A percentile compares a stretch with the other conserved stretches of the same genome.
Conservation (phyloP, 2,329 filamentous ascomycete genomes). For the Shiraia bambusicola region DNA sequence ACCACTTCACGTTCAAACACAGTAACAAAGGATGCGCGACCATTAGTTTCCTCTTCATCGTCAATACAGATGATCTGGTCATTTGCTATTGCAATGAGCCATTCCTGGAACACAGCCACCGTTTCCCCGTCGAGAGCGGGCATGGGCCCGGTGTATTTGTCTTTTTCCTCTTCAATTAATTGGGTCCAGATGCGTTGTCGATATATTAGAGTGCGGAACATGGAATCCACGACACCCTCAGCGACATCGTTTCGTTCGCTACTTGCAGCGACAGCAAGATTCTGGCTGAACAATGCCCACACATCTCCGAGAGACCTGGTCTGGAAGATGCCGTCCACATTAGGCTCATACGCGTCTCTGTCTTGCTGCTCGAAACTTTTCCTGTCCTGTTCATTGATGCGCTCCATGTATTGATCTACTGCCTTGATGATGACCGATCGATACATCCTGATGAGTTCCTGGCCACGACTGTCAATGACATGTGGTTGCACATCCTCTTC, state of each 20-base stretch:
- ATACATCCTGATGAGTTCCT: slow-evolving; percentile 90
- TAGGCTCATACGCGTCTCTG: slow-evolving; percentile 73
- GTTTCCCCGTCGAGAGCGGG: slow-evolving; percentile 69
- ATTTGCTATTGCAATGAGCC: slow-evolving; percentile 94
- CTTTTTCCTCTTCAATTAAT: slow-evolving; percentile 82
- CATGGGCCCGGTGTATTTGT: slow-evolving; percentile 61
- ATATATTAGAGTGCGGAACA: slow-evolving; percentile 82
- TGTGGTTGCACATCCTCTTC: slow-evolving; percentile 78
- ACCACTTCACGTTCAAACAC: slow-evolving; percentile 84
- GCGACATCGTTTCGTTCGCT: slow-evolving; percentile 87
- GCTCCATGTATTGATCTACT: slow-evolving; percentile 96
- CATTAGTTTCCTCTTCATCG: slow-evolving; percentile 61
- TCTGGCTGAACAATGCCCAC: slow-evolving; percentile 96
- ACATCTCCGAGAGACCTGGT: slow-evolving; percentile 90
- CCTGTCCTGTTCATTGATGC: slow-evolving; percentile 80
- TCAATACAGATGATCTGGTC: slow-evolving; percentile 99
- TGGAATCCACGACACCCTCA: slow-evolving; percentile 92
- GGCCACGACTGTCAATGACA: slow-evolving; percentile 85
- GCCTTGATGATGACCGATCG: slow-evolving; percentile 92
- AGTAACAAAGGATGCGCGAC: slow-evolving; percentile 77
- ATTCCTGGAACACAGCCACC: slow-evolving; percentile 76
- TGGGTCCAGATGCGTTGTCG: slow-evolving; percentile 85
- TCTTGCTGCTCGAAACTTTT: slow-evolving; percentile 78
- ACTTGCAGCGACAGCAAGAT: slow-evolving; percentile 79
- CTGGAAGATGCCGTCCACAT: slow-evolving; percentile 82